A percentile compares a stretch with the other conserved stretches of the same genome.
These are phyloP conservation scores for Leptosphaerulina australis DNA, from an alignment of 2,329 filamentous ascomycete genomes.

Conservation along the genomic window DNA sequence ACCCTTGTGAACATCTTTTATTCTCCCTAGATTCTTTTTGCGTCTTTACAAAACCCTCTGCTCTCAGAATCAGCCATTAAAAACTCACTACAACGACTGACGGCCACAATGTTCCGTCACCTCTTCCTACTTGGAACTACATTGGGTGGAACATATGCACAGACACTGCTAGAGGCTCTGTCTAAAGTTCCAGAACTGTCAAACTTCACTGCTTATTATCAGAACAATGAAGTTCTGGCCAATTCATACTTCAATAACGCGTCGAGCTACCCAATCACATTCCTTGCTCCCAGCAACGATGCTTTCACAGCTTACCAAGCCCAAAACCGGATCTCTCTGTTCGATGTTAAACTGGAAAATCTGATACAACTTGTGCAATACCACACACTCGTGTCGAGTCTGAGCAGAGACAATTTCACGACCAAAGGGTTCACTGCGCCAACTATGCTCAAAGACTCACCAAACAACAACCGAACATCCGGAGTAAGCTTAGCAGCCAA, in stretches of 20 bases:
- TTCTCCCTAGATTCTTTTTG: neutral
- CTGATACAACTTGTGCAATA: slow-evolving; percentile 29
- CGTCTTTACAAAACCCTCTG: too few relatives aligned
- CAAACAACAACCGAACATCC: slow-evolving; percentile 26
- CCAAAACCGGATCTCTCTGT: slow-evolving; percentile 15
- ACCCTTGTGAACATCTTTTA: neutral
- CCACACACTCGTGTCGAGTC: slow-evolving; percentile 25
- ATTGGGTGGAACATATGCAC: slow-evolving; percentile 1
- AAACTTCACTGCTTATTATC: slow-evolving; percentile 33
- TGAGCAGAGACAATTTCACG: slow-evolving; percentile 24
- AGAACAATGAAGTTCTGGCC: slow-evolving; percentile 25
- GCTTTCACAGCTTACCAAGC: slow-evolving; percentile 24
- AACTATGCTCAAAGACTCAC: slow-evolving; percentile 20
- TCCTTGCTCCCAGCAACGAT: slow-evolving; percentile 31
- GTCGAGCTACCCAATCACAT: slow-evolving; percentile 27
- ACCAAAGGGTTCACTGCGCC: slow-evolving; percentile 20
- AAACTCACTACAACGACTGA: too few relatives aligned
- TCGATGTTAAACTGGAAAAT: slow-evolving; percentile 9
- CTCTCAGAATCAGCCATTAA: too few relatives aligned
- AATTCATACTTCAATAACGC: slow-evolving; percentile 21
- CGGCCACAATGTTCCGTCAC: slow-evolving; percentile 1
- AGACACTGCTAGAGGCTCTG: slow-evolving; percentile 25
- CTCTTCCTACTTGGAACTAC: slow-evolving; percentile 2
- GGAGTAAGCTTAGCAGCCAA: slow-evolving; percentile 20
- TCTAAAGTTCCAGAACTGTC: slow-evolving; percentile 23